Conservation (phyloP, 2,329 filamentous ascomycete genomes). For the Penicillium glabrum region DNA sequence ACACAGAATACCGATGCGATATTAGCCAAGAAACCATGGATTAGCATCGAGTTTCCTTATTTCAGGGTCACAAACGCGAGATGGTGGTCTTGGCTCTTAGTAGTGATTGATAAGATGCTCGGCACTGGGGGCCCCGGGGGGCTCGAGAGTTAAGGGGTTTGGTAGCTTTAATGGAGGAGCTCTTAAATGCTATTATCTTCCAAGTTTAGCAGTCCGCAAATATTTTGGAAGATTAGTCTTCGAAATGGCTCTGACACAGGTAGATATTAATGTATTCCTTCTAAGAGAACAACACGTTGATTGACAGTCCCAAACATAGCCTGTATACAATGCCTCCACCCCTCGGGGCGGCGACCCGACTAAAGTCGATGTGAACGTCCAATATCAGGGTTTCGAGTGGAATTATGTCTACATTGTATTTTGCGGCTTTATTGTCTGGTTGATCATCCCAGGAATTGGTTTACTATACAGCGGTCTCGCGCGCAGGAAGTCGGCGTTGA, state of each 20-base stretch:
- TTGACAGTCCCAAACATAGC: conserved; percentile 13
- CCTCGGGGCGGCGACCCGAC: conserved; percentile 58
- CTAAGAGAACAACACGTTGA: background rate
- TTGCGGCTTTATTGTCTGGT: conserved; percentile 62
- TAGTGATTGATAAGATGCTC: background rate
- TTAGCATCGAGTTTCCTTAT: background rate
- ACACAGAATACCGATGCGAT: background rate
- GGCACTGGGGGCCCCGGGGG: no score
- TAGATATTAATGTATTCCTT: background rate
- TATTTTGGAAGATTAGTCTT: no score
- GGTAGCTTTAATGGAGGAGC: background rate
- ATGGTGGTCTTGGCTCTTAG: background rate
- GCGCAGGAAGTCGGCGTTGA: conserved; percentile 61
- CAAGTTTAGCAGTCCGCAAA: no score
- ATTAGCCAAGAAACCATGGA: background rate
- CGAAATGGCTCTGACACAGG: background rate
- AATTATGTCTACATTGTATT: conserved; percentile 60
- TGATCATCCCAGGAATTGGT: conserved; percentile 67
- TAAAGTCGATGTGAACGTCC: conserved; percentile 56
- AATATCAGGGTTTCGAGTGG: conserved; percentile 60
- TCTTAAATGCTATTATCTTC: background rate
- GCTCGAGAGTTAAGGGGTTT: background rate
- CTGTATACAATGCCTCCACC: conserved; percentile 35
- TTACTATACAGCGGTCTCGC: conserved; percentile 65
- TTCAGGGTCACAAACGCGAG: background rate